Conservation (phyloP, 768 basidiomycete genomes). For the Termitomyces sp. region DNA sequence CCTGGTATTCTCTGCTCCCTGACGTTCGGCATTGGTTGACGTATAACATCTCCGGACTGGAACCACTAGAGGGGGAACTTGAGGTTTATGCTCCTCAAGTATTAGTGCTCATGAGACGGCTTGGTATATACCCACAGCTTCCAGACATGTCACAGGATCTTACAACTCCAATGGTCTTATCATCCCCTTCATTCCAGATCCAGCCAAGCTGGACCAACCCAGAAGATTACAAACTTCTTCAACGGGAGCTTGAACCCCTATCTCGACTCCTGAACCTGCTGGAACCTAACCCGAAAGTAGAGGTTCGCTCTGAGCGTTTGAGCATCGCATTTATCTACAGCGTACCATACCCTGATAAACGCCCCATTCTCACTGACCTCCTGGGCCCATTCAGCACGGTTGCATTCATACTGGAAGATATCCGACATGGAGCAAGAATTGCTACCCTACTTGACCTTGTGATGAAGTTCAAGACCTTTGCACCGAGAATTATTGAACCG, state of each 20-base stretch:
- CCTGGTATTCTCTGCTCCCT: slow-evolving; percentile 2
- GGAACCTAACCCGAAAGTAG: neutral
- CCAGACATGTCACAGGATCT: neutral
- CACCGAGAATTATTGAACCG: neutral
- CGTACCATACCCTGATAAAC: neutral
- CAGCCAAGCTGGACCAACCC: neutral
- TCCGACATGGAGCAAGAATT: neutral
- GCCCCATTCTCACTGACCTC: slow-evolving; percentile 1
- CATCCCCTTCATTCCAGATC: neutral
- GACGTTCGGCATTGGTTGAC: neutral
- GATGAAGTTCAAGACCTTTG: slow-evolving; percentile 1
- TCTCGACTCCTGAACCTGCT: neutral
- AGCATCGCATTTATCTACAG: neutral
- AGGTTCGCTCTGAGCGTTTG: neutral
- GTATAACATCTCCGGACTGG: neutral
- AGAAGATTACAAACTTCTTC: neutral
- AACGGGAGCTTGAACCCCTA: slow-evolving; percentile 2
- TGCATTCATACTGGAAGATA: slow-evolving; percentile 2
- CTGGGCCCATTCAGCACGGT: neutral
- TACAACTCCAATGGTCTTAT: neutral
- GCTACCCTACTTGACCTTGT: neutral
- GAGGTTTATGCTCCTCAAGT: slow-evolving; percentile 3
- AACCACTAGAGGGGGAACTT: neutral
- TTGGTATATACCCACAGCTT: neutral
- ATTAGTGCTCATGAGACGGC: neutral